Base-by-base conservation (phyloP, 2,329 filamentous ascomycete species). In the Neopestalotiopsis sp. region DNA sequence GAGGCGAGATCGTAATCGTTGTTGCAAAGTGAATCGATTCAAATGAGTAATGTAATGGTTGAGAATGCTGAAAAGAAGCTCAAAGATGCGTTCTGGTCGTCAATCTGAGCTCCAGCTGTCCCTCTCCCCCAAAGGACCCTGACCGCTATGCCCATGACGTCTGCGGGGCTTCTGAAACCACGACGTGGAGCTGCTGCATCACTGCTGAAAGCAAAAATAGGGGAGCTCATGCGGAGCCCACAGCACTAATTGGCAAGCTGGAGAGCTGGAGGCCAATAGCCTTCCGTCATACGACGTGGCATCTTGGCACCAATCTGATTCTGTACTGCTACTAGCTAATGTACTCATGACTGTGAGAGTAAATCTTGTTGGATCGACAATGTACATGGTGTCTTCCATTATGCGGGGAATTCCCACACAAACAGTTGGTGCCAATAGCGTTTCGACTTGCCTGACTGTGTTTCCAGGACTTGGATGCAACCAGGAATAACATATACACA, bases 161-260 rank as follows among this genome's bases (percentile, higher is more conserved):
- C 34, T 66, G 64, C 64, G 64, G 64, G 64, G 64, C 64, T 24
- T 57, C 64, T 66, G 64, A 66, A 66, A 66, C 64, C 52, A 58
- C 28, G 24, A 57, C 64, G 52, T 56, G 45, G 64, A 57, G n/a
- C n/a, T 40, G n/a, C 20, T 56, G 24, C 24, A 34, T 32, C 62
- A 12, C n/a, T 38, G 40, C 38, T 49, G n/a, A 24, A 40, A 28
- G 17, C 14, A 65, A 49, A 40, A 49, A 40, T 28, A 34, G 38
- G 34, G 62, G 58, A 30, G 17, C 28, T 32, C 28, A 30, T 60
- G 32, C 58, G 58, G 28, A 38, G 58, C 58, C 24, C 28, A 38
- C 58, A 38, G 58, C 58, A 60, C 58, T 60, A 17, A 28, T 13
- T 7, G 24, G 52, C 52, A 28, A 28, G 24, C 24, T 28, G 24